Base-by-base conservation (phyloP, 177 flowering plant species). In the Vitis hybrid region DNA sequence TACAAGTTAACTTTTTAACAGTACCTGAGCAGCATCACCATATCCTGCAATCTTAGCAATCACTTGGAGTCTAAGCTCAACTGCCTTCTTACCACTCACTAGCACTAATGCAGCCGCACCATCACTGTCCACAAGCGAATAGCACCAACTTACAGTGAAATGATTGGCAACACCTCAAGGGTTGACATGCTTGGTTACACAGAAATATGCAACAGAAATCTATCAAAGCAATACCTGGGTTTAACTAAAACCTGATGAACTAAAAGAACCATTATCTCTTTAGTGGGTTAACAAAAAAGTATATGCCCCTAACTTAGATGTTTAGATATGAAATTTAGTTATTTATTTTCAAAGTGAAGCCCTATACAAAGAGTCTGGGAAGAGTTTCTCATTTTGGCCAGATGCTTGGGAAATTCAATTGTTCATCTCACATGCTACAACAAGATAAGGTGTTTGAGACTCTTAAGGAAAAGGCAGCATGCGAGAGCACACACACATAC, bases 1-100 rank as follows among this genome's bases (percentile, higher is more conserved):
- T 39, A 50, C 3, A 18, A 11, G 20, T n/a, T n/a, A 48, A 12
- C 26, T 49, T 22, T 26, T 49, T 14, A 31, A 19, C 57, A 51
- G 48, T 75, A 94, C 99, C 98, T 91, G 98, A 68, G 97, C 98
- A 4, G 98, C 98, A 84, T 95, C 99, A 67, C 88, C 98, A 79
- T 77, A 91, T 67, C 98, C 99, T 61, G 75, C 78, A 57, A 95
- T 88, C 79, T 78, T 89, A 22, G 93, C 97, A 69, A 95, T 84
- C 60, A 93, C 93, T 55, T 82, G 78, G 74, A 95, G 76, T 31
- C 97, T 94, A 68, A 90, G 93, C 67, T 91, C 71, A 70, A 80
- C 74, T 22, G 89, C 98, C 81, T 77, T 93, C 79, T 84, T 86
- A 74, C 98, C 99, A 77, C 99, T 95, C 69, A 91, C 94, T 34